phyloP scores from a whole-genome alignment of 2,329 filamentous ascomycete genomes.

The Fusarium avenaceum region DNA sequence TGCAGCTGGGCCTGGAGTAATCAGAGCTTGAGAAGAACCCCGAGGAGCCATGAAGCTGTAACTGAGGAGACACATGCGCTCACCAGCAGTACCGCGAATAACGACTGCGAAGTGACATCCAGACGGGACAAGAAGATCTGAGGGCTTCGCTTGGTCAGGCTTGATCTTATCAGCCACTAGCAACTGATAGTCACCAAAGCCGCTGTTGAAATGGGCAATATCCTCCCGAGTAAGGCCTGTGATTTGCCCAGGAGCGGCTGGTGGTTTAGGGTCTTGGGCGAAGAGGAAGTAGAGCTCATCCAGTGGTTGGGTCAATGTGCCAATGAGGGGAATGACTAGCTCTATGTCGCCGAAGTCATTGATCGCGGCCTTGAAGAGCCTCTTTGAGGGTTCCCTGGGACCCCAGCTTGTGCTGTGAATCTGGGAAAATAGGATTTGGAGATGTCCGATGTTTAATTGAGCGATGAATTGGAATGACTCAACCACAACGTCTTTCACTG shows the following conservation, averaged over 20 bases:
- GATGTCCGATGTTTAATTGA: too few species aligned
- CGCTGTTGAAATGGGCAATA: neutral
- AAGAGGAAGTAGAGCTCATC: conserved; percentile 18
- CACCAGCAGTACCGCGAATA: neutral
- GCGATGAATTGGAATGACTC: too few species aligned
- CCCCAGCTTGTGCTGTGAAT: conserved; percentile 3
- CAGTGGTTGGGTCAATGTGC: neutral
- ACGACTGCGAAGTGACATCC: conserved; percentile 10
- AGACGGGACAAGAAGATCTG: neutral
- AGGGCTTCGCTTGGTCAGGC: neutral
- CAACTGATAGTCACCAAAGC: neutral
- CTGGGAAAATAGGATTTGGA: too few species aligned
- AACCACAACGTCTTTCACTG: too few species aligned
- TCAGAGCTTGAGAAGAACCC: neutral
- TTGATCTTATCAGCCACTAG: conserved; percentile 18
- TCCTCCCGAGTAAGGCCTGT: conserved; percentile 1
- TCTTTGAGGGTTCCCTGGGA: conserved; percentile 30
- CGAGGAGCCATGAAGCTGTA: conserved; percentile 1
- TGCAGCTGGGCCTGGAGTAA: too few species aligned
- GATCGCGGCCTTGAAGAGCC: conserved; percentile 33
- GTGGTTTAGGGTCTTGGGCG: neutral
- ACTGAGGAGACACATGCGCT: neutral
- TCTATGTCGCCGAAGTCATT: neutral
- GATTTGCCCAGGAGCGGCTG: neutral
- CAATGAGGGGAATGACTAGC: neutral